These are phyloP conservation scores for Diplocarpon mali DNA, from an alignment of 2,329 filamentous ascomycete genomes.

Conservation along the genomic window DNA sequence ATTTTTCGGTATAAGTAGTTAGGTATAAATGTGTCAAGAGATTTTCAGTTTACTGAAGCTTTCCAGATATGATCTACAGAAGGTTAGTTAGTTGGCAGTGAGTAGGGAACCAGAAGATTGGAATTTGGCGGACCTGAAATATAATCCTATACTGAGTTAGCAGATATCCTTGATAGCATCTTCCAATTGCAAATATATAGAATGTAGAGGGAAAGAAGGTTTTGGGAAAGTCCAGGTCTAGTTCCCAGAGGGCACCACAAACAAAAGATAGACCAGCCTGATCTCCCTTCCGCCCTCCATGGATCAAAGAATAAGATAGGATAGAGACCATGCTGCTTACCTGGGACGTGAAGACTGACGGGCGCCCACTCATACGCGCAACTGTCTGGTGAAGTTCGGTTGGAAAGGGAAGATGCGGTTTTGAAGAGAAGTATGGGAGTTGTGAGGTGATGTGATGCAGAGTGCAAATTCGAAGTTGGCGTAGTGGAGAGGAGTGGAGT, in stretches of 20 bases:
- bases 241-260: neutral
- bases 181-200: neutral
- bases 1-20: conserved; percentile 15
- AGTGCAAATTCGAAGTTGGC: too few relatives aligned
- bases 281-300: too few relatives aligned
- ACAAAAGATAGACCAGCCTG: conserved; percentile 7
- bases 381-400: conserved; percentile 2
- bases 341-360: conserved; percentile 79
- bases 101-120: conserved; percentile 2
- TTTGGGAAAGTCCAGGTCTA: too few relatives aligned
- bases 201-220: conserved; percentile 6
- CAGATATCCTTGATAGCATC: conserved; percentile 15
- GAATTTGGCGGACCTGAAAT: conserved; percentile 47
- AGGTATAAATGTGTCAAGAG: conserved; percentile 1
- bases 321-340: conserved; percentile 45
- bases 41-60: conserved; percentile 30
- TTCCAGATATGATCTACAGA: conserved; percentile 33
- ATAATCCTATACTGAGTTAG: conserved; percentile 54
- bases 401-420: too few relatives aligned
- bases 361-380: conserved; percentile 79
- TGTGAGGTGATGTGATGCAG: too few relatives aligned
- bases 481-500: too few relatives aligned
- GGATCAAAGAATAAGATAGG: too few relatives aligned
- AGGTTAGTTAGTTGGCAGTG: conserved; percentile 21
- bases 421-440: too few relatives aligned